phyloP scores from a whole-genome alignment of 2,329 filamentous ascomycete species.

The Rhynchosporium graminicola region DNA sequence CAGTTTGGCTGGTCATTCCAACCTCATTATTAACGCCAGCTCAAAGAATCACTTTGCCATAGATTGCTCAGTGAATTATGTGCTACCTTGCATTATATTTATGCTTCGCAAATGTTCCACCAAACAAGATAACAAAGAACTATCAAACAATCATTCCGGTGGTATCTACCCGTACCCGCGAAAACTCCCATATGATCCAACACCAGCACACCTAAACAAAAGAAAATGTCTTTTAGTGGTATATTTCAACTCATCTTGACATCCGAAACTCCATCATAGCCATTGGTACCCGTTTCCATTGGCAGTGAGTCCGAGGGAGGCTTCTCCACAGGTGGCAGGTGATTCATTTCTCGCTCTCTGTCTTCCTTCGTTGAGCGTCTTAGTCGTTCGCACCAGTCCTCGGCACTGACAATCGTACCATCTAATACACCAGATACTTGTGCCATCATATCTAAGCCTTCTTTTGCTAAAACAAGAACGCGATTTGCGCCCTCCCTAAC shows the following conservation, averaged over 20 bases:
- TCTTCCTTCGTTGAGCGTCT: conserved; percentile 48
- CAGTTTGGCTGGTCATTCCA: too few relatives aligned
- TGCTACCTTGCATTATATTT: not conserved
- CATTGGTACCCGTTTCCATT: conserved; percentile 19
- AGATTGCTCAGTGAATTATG: too few relatives aligned
- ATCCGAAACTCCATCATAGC: conserved; percentile 21
- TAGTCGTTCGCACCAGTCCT: conserved; percentile 84
- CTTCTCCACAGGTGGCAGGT: conserved; percentile 21
- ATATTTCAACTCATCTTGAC: conserved; percentile 29
- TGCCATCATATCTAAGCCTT: conserved; percentile 91
- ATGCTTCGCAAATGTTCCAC: not conserved
- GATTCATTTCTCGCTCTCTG: conserved; percentile 25
- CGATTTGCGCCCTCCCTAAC: conserved; percentile 65
- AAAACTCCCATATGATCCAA: conserved; percentile 3
- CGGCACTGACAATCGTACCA: conserved; percentile 85
- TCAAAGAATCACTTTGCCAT: too few relatives aligned
- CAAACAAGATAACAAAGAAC: not conserved
- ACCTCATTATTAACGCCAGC: too few relatives aligned
- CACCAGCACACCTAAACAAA: conserved; percentile 2
- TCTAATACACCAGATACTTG: conserved; percentile 88
- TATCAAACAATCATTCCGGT: not conserved
- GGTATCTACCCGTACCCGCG: conserved; percentile 6
- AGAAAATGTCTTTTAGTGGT: not conserved
- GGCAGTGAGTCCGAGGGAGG: conserved; percentile 22
- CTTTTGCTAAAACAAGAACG: conserved; percentile 82